phyloP scores from a whole-genome alignment of 495 filamentous ascomycete species.

The Neurospora sp. region DNA sequence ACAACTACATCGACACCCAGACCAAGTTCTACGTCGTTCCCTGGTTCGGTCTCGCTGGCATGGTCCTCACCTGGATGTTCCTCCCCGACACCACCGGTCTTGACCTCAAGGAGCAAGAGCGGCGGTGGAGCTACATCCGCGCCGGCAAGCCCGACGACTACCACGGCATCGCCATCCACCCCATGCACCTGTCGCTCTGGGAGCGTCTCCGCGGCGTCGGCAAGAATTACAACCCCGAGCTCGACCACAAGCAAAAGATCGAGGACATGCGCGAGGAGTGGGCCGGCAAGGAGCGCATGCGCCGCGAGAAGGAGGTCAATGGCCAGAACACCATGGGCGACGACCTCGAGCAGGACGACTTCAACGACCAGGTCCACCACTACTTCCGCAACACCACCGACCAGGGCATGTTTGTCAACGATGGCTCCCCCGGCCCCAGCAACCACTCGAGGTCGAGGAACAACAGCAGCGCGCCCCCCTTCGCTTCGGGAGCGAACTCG shows the following conservation, averaged over 20 bases:
- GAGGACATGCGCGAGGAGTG: slow-evolving; percentile 56
- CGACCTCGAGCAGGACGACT: slow-evolving; percentile 29
- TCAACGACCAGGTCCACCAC: slow-evolving; percentile 28
- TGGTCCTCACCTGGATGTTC: slow-evolving; percentile 67
- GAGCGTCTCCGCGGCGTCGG: slow-evolving; percentile 61
- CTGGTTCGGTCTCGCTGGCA: slow-evolving; percentile 81
- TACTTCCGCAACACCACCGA: slow-evolving; percentile 29
- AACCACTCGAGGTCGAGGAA: background rate
- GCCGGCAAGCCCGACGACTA: slow-evolving; percentile 65
- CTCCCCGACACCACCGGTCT: slow-evolving; percentile 88
- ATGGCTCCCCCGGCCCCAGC: background rate
- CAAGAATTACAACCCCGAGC: slow-evolving; percentile 67
- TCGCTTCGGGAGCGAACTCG: background rate
- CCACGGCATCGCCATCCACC: slow-evolving; percentile 80
- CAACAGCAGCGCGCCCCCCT: background rate
- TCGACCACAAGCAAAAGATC: slow-evolving; percentile 70
- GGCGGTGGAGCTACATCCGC: slow-evolving; percentile 72
- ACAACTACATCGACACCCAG: slow-evolving; percentile 75
- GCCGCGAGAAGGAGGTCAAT: slow-evolving; percentile 13
- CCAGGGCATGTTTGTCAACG: background rate
- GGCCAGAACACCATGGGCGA: slow-evolving; percentile 12
- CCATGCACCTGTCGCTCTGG: slow-evolving; percentile 72
- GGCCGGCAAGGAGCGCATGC: slow-evolving; percentile 23
- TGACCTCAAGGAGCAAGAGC: slow-evolving; percentile 89
- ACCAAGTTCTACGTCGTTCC: slow-evolving; percentile 79